These are phyloP conservation scores for Rhynchospora tenuis DNA, from an alignment of 176 grass and related monocot genomes.

Conservation along the genomic window DNA sequence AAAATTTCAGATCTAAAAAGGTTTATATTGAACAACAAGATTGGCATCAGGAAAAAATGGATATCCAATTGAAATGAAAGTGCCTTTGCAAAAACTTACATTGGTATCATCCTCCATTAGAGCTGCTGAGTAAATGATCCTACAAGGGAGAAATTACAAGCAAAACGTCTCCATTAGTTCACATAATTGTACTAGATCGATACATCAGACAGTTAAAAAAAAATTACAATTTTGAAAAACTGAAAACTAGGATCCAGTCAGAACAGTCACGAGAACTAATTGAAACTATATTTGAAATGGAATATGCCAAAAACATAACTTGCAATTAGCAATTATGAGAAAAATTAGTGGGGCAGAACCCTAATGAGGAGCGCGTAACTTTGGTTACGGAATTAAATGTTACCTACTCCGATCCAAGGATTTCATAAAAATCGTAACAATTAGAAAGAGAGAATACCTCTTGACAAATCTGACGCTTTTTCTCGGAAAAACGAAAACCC, in stretches of 20 bases:
- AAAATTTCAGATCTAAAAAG: neutral
- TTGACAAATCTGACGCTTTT: neutral
- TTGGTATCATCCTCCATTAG: conserved; percentile 25
- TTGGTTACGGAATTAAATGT: neutral
- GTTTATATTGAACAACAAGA: no score
- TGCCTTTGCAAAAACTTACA: conserved; percentile 13
- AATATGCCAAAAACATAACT: neutral
- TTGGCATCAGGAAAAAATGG: neutral
- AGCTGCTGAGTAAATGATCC: neutral
- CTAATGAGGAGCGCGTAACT: neutral
- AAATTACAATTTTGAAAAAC: neutral
- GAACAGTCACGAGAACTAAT: neutral
- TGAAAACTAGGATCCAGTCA: neutral
- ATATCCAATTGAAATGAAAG: neutral
- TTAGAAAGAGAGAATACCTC: neutral
- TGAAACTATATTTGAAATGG: neutral
- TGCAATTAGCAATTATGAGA: neutral
- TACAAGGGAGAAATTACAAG: neutral
- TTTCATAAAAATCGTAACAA: no score
- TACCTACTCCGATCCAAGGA: neutral
- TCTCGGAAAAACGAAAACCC: conserved; percentile 3
- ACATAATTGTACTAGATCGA: neutral
- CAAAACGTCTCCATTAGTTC: neutral
- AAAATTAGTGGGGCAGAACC: neutral
- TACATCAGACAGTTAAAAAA: neutral